A percentile compares a stretch with the other conserved stretches of the same genome.
phyloP scores from a whole-genome alignment of 176 grass and related monocot genomes.

The Oryza coarctata region DNA sequence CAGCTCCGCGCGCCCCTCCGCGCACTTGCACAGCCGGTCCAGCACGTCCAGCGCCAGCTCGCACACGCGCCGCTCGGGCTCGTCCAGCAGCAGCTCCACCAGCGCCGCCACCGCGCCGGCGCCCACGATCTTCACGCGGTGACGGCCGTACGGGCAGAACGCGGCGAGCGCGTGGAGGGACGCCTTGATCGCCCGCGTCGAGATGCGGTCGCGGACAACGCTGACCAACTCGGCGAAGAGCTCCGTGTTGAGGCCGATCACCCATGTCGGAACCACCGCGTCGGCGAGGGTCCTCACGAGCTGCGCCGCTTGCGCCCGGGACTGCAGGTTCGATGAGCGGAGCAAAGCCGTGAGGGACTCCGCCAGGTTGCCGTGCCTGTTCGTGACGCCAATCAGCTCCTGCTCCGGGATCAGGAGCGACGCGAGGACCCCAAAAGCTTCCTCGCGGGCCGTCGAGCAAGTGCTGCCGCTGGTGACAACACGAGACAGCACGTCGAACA shows the following conservation, averaged over 20 bases:
- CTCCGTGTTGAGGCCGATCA: constrained; percentile 39
- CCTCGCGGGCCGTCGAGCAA: constrained; percentile 49
- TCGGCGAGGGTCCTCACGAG: constrained; percentile 56
- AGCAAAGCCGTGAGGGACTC: constrained; percentile 58
- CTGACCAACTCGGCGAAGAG: constrained; percentile 64
- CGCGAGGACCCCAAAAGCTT: constrained; percentile 64
- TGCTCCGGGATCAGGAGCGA: constrained; percentile 64
- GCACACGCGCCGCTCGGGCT: constrained; percentile 57
- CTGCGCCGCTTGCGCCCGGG: constrained; percentile 47
- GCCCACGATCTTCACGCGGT: constrained; percentile 63
- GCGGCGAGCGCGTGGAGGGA: constrained; percentile 53
- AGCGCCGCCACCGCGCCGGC: constrained; percentile 53
- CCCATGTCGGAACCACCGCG: constrained; percentile 41
- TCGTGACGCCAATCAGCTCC: constrained; percentile 41
- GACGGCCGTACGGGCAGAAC: constrained; percentile 55
- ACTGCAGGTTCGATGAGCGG: constrained; percentile 50
- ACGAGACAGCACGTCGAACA: constrained; percentile 44
- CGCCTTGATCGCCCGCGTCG: constrained; percentile 53
- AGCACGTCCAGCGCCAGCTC: constrained; percentile 63
- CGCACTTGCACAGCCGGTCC: constrained; percentile 78
- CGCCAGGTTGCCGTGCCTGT: constrained; percentile 39
- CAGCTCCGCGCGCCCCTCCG: constrained; percentile 81
- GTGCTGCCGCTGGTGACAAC: constrained; percentile 23
- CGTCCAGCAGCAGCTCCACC: constrained; percentile 69
- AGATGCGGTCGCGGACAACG: constrained; percentile 51